Base-by-base conservation (phyloP, 1,139 yeast species). In the Meyerozyma elateridarum region DNA sequence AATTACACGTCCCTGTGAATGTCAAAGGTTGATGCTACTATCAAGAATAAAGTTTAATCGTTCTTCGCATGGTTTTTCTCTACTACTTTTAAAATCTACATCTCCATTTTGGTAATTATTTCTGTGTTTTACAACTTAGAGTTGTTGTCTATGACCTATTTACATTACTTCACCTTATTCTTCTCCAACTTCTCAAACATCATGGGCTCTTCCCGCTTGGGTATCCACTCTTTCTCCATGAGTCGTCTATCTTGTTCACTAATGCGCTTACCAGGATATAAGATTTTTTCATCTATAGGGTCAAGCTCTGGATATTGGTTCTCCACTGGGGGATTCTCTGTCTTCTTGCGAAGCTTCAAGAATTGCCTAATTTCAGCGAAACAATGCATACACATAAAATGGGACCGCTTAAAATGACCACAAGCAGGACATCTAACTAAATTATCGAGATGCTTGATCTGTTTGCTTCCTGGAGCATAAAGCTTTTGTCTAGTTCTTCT, bases 341-440 rank as follows among this genome's bases (percentile, higher is more conserved):
- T 61, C 56, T 39, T 67, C 64, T 42, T 66, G 47, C 75, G 80
- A 15, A 48, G 53, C 48, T 67, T 68, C 81, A 95, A 84, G 34
- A 84, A 69, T 34, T 72, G 64, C 53, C 76, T 80, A 49, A 89
- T 83, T 54, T 87, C 91, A 25, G 73, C 77, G 40, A 87, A 89
- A 61, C 98, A 89, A 52, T 84, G 76, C 95, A 87, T 87, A 60
- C 98, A 89, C 55, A 89, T 70, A 36, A 88, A 79, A 56, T 89
- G 95, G 2, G 93, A 79, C 51, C 96, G 72, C 61, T 89, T 89
- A 46, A 78, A 83, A 42, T 85, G 84, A 27, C 98, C 98, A 62
- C 98, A 91, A 1, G 96, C 83, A 4, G 97, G 96, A 56, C 98
- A 91, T 54, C 95, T 75, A 42, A 83, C 85, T 47, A 91, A 64